Base-by-base conservation (phyloP, 805 yeast genomes). In the Metschnikowia corniflorae region DNA sequence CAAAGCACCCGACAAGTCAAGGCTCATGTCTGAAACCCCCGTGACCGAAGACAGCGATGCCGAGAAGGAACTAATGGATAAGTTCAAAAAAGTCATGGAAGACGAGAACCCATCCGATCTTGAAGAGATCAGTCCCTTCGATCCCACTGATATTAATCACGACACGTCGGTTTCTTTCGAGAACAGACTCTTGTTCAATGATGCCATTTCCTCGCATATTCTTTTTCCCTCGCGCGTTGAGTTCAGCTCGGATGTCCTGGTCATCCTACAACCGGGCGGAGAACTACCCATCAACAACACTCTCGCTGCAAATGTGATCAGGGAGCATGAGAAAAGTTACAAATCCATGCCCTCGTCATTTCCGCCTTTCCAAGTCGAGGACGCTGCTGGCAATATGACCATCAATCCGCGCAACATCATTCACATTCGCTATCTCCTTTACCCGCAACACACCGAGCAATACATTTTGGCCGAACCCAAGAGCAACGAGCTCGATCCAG, bases 401-500 rank as follows among this genome's bases (percentile, higher is more conserved):
- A 33, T 55, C n/a, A 63, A 63, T 31, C 54, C 60, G 5, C 26
- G 47, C 10, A 64, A 63, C 38, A 53, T 46, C 16, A 43, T 68
- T 2, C 53, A 58, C 25, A 41, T 68, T 1, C 45, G 72, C 26
- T 60, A 59, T 42, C 48, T 68, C 9, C 47, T 56, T 23, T 33
- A 44, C 29, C 41, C 80, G 1, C 60, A 64, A 27, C 72, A 76
- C 42, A 55, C 55, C 21, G 86, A 80, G 47, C 61, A 63, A 26
- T 79, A 72, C 43, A 42, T 68, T 7, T 55, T 79, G 24, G 71
- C 73, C 3, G 57, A 61, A 12, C 76, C 82, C 5, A 76, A 74
- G 42, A 70, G 70, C 42, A 75, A 76, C 36, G 79, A 73, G 40
- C 64, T 78, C 26, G 79, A 80, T 50, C 86, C 88, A 4, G 61